Base-by-base conservation (phyloP, 2,329 filamentous ascomycete species). In the Colletotrichum sp. region DNA sequence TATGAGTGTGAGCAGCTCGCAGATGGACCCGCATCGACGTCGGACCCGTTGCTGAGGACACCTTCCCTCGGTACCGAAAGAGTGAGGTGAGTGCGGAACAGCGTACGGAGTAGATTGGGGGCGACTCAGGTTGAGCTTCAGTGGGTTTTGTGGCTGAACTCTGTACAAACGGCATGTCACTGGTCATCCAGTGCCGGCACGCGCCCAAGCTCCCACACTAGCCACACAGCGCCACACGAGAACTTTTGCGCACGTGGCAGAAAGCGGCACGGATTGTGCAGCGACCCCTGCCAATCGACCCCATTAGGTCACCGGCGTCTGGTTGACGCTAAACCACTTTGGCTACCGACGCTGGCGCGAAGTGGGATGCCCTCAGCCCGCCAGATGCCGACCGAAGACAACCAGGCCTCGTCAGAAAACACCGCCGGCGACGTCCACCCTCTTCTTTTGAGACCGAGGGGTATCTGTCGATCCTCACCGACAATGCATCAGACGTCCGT, bases 301-400 rank as follows among this genome's bases (percentile, higher is more conserved):
- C 28, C 63, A 59, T 75, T 77, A 49, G 72, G 72, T 64, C 68
- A 77, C 75, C 72, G 71, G 75, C 62, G 64, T 52, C 57, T 71
- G 8, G n/a, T n/a, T 6, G n/a, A 32, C 75, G 72, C 75, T 72
- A 77, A 69, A 39, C 72, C 72, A n/a, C 21, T 76, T 76, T 72
- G 44, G 72, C 39, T 67, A 77, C 72, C 76, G 72, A 77, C 34
- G 55, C 69, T 66, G 28, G 69, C 60, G 32, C 63, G 30, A 67
- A 76, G 73, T 69, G 73, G 70, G 70, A 76, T 73, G 70, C 32
- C 21, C 57, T 52, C 39, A 49, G 26, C 62, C 44, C 49, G 44
- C 62, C 49, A 26, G 67, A 32, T 26, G 70, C 44, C 73, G 69
- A 72, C 57, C 62, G 34, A 68, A 21, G 44, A 66, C 63, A 18